Base-by-base conservation (phyloP, 805 yeast species). In the Metschnikowia noctiluminum region DNA sequence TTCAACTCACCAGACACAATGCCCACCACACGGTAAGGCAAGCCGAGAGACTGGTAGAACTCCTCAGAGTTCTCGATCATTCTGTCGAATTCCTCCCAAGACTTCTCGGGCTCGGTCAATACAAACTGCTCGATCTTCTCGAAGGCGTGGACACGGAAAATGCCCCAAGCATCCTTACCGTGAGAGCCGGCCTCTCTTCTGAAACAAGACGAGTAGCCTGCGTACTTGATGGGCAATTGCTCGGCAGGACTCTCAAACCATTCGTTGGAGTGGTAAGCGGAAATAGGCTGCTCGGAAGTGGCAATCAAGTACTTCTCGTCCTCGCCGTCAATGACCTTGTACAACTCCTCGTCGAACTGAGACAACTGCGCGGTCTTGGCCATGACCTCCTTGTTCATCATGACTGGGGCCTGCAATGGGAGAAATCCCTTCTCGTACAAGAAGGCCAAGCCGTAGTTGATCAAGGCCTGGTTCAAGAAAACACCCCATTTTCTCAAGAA, bases 151-250 rank as follows among this genome's bases (percentile, higher is more conserved):
- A 94, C 98, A 76, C 99, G 87, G 84, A 94, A 94, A 58, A 94
- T 90, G 74, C 99, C 99, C 99, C 99, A 94, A 43, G 99, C 99
- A 65, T 94, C 99, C 71, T 92, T 92, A 70, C 99, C 99, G 64
- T 92, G 98, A 57, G 97, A 85, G 59, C 99, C 99, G 50, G 99
- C 99, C 77, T 94, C 99, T 77, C 99, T 88, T 74, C 99, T 85
- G 85, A 94, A 94, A 83, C 99, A 94, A 41, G 97, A 87, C 35
- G 97, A 90, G 78, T 87, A 94, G 63, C 99, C 99, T 42, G 97
- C 99, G 65, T 94, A 94, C 73, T 95, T 87, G 56, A 89, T 81
- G 53, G 99, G 99, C 60, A 94, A 80, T 77, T 94, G 99, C 73
- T 91, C 97, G 53, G 85, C 84, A 51, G 99, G 99, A 61, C 87